Conservation (phyloP, 345 rosid genomes). For the Geranium rotundifolium region DNA sequence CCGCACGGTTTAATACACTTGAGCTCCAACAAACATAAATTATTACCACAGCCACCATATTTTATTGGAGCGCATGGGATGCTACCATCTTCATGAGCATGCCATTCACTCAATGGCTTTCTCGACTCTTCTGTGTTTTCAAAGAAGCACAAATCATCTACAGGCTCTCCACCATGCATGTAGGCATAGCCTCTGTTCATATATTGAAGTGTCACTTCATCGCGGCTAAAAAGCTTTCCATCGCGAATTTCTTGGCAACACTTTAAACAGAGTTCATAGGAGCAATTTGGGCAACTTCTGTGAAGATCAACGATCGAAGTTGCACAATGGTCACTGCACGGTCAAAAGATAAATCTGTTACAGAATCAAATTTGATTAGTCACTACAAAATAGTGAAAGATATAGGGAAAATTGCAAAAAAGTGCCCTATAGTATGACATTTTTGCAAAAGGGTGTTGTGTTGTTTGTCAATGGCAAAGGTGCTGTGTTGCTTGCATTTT, state of each 20-base stretch:
- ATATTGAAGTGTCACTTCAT: slow-evolving; percentile 32
- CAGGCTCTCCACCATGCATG: slow-evolving; percentile 57
- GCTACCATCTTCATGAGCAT: slow-evolving; percentile 36
- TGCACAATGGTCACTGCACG: slow-evolving; percentile 70
- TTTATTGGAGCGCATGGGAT: slow-evolving; percentile 54
- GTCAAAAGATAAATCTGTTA: neutral
- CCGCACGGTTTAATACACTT: slow-evolving; percentile 40
- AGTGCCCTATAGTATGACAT: too few relatives aligned
- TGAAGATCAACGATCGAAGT: slow-evolving; percentile 82
- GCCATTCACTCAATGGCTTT: slow-evolving; percentile 29
- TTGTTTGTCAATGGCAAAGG: too few relatives aligned
- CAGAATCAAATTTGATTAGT: neutral
- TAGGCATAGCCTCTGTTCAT: slow-evolving; percentile 46
- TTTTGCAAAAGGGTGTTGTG: too few relatives aligned
- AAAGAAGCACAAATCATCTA: slow-evolving; percentile 9
- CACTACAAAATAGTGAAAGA: neutral
- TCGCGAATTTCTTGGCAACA: slow-evolving; percentile 74
- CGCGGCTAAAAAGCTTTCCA: slow-evolving; percentile 26
- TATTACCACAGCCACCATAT: slow-evolving; percentile 71
- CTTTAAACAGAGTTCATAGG: slow-evolving; percentile 64
- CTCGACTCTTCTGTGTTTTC: slow-evolving; percentile 15
- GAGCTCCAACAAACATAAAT: slow-evolving; percentile 40
- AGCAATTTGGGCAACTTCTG: slow-evolving; percentile 64
- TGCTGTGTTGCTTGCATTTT: too few relatives aligned
- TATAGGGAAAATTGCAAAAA: too few relatives aligned